These are phyloP conservation scores for Leptodermis oblonga DNA, from an alignment of 257 asterid genomes.

Conservation along the genomic window DNA sequence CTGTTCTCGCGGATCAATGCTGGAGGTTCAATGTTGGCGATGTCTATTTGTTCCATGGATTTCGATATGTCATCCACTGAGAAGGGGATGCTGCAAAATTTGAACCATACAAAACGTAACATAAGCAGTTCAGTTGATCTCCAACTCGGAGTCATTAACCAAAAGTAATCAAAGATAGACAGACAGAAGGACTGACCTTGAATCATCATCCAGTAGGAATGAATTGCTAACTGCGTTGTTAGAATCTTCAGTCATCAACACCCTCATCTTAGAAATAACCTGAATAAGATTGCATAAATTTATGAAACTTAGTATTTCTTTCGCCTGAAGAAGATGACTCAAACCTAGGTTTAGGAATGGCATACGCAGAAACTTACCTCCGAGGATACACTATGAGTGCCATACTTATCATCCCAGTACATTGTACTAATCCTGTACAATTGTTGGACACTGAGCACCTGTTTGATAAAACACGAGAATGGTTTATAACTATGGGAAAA, in stretches of 20 bases:
- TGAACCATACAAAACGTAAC: constrained; percentile 2
- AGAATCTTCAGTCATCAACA: constrained; percentile 91
- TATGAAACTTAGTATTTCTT: background rate
- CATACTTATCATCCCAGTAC: constrained; percentile 99
- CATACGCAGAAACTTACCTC: constrained; percentile 65
- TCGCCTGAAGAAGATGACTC: constrained; percentile 27
- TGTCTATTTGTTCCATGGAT: constrained; percentile 92
- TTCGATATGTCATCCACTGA: constrained; percentile 96
- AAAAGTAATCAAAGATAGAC: background rate
- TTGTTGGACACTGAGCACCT: constrained; percentile 97
- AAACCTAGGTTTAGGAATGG: constrained; percentile 28
- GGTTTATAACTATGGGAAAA: constrained; percentile 10
- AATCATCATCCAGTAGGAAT: constrained; percentile 93
- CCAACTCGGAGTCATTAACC: background rate
- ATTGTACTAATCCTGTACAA: constrained; percentile 91
- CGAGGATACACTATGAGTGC: constrained; percentile 89
- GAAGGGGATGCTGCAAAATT: constrained; percentile 80
- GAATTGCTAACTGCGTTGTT: constrained; percentile 93
- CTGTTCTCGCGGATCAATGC: constrained; percentile 73
- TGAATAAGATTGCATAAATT: constrained; percentile 17
- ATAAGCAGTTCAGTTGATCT: constrained; percentile 18
- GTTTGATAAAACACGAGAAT: constrained; percentile 16
- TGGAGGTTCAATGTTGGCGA: constrained; percentile 81
- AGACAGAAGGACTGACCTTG: constrained; percentile 53
- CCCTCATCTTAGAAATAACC: constrained; percentile 95